Evolutionary conservation across 129 eudicot species (phyloP).

Genomic region (Centrapalus pauciflorus): DNA sequence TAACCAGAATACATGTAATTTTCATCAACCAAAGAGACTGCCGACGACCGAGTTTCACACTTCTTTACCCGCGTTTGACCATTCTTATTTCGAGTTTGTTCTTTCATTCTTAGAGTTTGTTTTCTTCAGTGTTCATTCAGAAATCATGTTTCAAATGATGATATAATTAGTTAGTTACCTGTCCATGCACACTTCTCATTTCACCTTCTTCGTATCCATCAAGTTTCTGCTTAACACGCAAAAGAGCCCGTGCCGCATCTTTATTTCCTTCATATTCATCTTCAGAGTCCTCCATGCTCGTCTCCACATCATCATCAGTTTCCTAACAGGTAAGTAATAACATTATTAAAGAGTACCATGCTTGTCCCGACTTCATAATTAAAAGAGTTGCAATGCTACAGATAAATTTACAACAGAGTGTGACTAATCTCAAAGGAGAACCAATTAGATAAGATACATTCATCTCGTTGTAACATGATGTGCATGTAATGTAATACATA

Average conservation of each 20-base stretch:
- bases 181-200: slow-evolving; percentile 98
- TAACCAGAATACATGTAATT: too few species aligned
- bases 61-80: too few species aligned
- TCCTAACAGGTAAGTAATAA: slow-evolving; percentile 54
- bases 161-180: slow-evolving; percentile 52
- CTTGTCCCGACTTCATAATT: background rate
- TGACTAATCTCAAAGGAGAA: too few species aligned
- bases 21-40: slow-evolving; percentile 1
- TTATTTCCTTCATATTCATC: slow-evolving; percentile 87
- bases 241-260: slow-evolving; percentile 94
- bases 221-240: slow-evolving; percentile 95
- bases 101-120: too few species aligned
- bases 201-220: slow-evolving; percentile 99
- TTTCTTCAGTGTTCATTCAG: background rate
- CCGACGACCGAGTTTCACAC: too few species aligned
- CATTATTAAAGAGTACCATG: background rate
- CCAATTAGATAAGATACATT: too few species aligned
- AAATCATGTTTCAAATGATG: background rate
- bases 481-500: too few species aligned
- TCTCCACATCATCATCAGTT: slow-evolving; percentile 67
- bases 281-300: slow-evolving; percentile 79
- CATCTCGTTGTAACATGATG: too few species aligned
- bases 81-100: too few species aligned
- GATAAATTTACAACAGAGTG: too few species aligned
- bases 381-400: background rate